Conservation (phyloP, 2,329 filamentous ascomycete species). For the Exophiala alcalophila region DNA sequence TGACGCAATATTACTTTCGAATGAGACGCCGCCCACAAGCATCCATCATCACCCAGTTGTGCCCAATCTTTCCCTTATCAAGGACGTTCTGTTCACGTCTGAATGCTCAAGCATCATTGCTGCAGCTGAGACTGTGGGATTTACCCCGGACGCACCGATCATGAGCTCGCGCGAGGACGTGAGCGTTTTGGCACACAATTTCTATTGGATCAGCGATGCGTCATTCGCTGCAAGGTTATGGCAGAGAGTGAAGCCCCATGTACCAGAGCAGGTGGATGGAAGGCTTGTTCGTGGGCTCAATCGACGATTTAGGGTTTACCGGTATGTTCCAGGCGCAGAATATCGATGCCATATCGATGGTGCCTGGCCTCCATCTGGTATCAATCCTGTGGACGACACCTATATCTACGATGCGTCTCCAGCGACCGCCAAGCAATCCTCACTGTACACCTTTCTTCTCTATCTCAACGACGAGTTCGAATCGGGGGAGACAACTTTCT, state of each 20-base stretch:
- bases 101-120: slow-evolving; percentile 66
- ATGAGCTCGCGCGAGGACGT: slow-evolving; percentile 63
- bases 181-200: slow-evolving; percentile 64
- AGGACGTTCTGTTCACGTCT: slow-evolving; percentile 58
- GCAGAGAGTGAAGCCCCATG: slow-evolving; percentile 57
- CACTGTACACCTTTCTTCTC: slow-evolving; percentile 66
- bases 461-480: slow-evolving; percentile 71
- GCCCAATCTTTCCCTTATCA: slow-evolving; percentile 59
- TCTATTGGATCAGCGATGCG: slow-evolving; percentile 68
- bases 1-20: slow-evolving; percentile 54
- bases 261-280: slow-evolving; percentile 56
- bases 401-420: slow-evolving; percentile 69
- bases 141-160: slow-evolving; percentile 66
- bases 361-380: slow-evolving; percentile 69
- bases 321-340: slow-evolving; percentile 70
- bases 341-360: slow-evolving; percentile 70
- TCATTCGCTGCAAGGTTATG: slow-evolving; percentile 63
- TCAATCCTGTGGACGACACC: slow-evolving; percentile 50
- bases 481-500: slow-evolving; percentile 69
- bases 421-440: slow-evolving; percentile 58
- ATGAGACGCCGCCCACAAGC: slow-evolving; percentile 46
- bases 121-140: slow-evolving; percentile 63
- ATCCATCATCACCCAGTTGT: slow-evolving; percentile 61
- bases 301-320: slow-evolving; percentile 67
- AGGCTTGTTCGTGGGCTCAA: slow-evolving; percentile 62